Conservation (phyloP, 116 monocot species). For the Iris pallida region DNA sequence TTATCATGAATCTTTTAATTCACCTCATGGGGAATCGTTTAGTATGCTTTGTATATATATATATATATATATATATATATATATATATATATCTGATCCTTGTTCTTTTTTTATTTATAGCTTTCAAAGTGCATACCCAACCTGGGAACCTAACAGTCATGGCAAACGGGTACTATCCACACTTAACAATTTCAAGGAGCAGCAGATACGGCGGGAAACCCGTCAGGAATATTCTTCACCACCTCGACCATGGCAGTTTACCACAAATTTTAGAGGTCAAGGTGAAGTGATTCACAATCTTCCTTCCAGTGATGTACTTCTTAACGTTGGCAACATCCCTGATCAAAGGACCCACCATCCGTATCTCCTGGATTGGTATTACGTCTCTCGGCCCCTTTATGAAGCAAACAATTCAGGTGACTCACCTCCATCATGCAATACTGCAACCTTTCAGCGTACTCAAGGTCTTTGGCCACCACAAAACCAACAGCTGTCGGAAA, state of each 20-base stretch:
- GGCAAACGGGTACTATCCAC: constrained; percentile 50
- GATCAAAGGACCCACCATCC: constrained; percentile 46
- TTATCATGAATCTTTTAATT: too few relatives aligned
- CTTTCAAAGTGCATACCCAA: constrained; percentile 73
- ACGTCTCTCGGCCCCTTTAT: constrained; percentile 29
- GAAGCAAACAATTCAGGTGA: not conserved
- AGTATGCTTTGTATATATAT: too few relatives aligned
- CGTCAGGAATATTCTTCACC: constrained; percentile 22
- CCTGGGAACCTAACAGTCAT: constrained; percentile 61
- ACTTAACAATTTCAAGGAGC: constrained; percentile 60
- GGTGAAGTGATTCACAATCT: constrained; percentile 30
- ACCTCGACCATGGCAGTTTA: not conserved
- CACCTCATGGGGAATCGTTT: too few relatives aligned
- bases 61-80: not conserved
- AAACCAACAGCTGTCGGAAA: not conserved
- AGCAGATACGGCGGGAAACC: constrained; percentile 27
- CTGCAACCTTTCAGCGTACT: not conserved
- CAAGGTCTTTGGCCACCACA: constrained; percentile 1
- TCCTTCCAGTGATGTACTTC: constrained; percentile 10
- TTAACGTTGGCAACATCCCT: constrained; percentile 16
- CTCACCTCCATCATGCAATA: constrained; percentile 5
- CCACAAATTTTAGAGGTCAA: constrained; percentile 5
- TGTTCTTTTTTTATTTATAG: constrained; percentile 30
- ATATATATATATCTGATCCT: not conserved
- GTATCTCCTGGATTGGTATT: constrained; percentile 80